Evolutionary conservation across 2,329 filamentous ascomycete species (phyloP), one percentile per base, ranked within the genome.

Genomic region (Aulographum hederae): DNA sequence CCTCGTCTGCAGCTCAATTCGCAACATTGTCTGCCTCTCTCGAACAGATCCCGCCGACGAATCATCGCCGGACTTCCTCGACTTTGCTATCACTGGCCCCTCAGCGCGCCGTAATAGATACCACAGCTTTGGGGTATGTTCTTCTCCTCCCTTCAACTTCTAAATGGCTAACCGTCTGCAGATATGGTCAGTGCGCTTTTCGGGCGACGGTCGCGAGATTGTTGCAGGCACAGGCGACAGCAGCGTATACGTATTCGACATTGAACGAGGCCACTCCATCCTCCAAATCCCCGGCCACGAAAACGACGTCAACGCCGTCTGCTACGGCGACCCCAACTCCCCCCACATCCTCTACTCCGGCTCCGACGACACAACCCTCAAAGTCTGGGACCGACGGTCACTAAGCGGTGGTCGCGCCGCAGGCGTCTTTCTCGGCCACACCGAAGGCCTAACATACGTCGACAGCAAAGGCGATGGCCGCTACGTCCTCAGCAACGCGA

Each of bases 311-410:
- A 98, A 95, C 44, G 89, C 89, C 4, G 89, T 98, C 1, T 94
- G 85, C 52, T 95, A 92, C 46, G 89, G 84, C 1, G 85, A 95
- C 53, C 74, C 73, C 37, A 68, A 69, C 18, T 91, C 81, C 0
- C 86, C 89, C 1, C 85, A 98, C 48, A 86, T 95, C 37, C 63
- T 98, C 3, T 95, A 94, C 55, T 94, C 85, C 1, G 89, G 89
- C 14, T 93, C 84, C 0, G 89, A 98, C 47, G 89, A 98, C 47
- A 76, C 79, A 2, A 91, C 82, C 1, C 69, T 95, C 44, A 92
- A 93, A 47, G 82, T 98, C 2, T 98, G 89, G 89, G 89, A 98
- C 47, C 70, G 86, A 30, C 69, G 89, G 31, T 69, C 64, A 21
- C 65, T 76, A 59, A 67, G 62, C 16, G 57, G 71, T 38, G 65